These are phyloP conservation scores for Eucalyptus curtisii DNA, from an alignment of 345 rosid species.

Conservation along the genomic window DNA sequence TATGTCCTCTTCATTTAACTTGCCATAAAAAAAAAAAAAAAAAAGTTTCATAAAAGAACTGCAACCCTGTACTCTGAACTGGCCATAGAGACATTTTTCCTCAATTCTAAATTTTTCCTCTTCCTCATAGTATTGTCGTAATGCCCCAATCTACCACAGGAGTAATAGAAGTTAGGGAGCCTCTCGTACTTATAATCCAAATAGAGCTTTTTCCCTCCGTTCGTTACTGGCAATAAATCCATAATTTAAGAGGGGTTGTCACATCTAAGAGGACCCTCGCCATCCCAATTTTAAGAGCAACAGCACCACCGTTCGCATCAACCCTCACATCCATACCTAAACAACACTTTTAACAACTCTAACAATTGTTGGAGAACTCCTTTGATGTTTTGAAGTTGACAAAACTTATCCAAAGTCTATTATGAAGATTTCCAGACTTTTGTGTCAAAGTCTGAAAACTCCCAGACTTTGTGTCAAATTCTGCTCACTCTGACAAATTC, in stretches of 20 bases:
- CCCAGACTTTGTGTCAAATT: no score
- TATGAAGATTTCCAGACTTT: no score
- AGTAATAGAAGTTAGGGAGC: not conserved
- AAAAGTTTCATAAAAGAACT: not conserved
- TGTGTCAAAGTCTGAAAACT: no score
- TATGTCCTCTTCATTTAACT: not conserved
- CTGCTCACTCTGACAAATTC: no score
- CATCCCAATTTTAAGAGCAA: not conserved
- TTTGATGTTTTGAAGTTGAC: no score
- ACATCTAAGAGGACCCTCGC: not conserved
- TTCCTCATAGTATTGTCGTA: not conserved
- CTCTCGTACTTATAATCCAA: not conserved
- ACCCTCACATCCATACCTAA: not conserved
- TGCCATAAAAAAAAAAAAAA: not conserved
- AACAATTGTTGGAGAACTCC: no score
- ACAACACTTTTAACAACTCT: not conserved
- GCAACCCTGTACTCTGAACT: rapidly evolving
- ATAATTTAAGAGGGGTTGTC: not conserved
- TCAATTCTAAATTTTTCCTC: not conserved
- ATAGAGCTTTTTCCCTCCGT: not conserved
- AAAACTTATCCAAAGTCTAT: no score
- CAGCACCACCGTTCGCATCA: not conserved
- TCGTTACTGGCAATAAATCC: not conserved
- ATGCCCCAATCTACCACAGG: not conserved
- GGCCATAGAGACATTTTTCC: not conserved